Conservation (phyloP, 768 basidiomycete species). For the Tulasnella sp. region DNA sequence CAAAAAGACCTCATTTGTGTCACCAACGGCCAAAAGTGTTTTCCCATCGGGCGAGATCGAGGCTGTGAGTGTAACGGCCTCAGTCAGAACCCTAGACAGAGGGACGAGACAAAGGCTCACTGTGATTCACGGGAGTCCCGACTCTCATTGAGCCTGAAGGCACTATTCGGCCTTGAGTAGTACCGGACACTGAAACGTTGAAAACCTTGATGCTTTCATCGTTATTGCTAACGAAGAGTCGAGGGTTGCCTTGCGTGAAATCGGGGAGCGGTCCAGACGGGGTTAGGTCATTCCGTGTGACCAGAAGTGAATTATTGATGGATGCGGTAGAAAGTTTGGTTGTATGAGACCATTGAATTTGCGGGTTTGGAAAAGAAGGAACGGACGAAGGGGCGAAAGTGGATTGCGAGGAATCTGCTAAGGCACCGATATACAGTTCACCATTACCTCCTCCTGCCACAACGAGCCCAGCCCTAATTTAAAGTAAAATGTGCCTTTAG, state of each 20-base stretch:
- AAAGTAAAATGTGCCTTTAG: background rate
- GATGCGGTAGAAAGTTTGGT: slow-evolving; percentile 44
- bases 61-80: slow-evolving; percentile 52
- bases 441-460: slow-evolving; percentile 34
- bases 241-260: slow-evolving; percentile 68
- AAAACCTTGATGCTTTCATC: slow-evolving; percentile 81
- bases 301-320: slow-evolving; percentile 79
- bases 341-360: slow-evolving; percentile 3
- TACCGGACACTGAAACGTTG: slow-evolving; percentile 62
- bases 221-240: slow-evolving; percentile 85
- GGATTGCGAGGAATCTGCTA: slow-evolving; percentile 18
- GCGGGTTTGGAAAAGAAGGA: slow-evolving; percentile 1
- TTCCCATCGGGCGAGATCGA: slow-evolving; percentile 89
- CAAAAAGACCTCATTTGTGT: slow-evolving; percentile 83
- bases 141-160: slow-evolving; percentile 60
- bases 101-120: slow-evolving; percentile 50
- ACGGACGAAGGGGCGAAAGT: background rate
- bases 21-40: slow-evolving; percentile 86
- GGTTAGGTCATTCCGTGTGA: slow-evolving; percentile 47
- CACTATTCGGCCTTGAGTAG: slow-evolving; percentile 45
- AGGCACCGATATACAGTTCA: slow-evolving; percentile 31
- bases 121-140: slow-evolving; percentile 79
- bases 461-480: slow-evolving; percentile 29
- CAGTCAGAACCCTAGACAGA: slow-evolving; percentile 26
- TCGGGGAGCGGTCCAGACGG: slow-evolving; percentile 48